phyloP scores from a whole-genome alignment of 805 yeast species.

The Kluyveromyces lactis region DNA sequence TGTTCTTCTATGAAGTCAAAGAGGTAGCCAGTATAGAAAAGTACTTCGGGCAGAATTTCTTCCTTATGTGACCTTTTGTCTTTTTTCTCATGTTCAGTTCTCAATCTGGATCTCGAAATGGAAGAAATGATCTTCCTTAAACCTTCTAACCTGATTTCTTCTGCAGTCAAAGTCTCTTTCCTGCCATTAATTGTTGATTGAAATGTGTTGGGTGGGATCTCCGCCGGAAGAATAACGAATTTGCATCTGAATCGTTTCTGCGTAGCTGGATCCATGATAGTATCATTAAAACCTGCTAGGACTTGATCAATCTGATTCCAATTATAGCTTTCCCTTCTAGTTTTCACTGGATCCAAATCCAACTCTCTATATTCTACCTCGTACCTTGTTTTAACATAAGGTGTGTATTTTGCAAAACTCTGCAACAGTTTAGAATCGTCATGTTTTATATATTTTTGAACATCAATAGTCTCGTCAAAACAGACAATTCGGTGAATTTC shows the following conservation, averaged over 20 bases:
- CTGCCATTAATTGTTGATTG: conserved; percentile 34
- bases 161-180: conserved; percentile 62
- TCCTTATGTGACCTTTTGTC: conserved; percentile 29
- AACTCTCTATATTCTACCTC: conserved; percentile 57
- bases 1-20: conserved; percentile 53
- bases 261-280: conserved; percentile 42
- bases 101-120: conserved; percentile 50
- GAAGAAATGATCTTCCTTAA: conserved; percentile 56
- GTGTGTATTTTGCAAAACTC: conserved; percentile 35
- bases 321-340: conserved; percentile 49
- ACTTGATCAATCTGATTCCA: conserved; percentile 92
- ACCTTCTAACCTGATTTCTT: conserved; percentile 91
- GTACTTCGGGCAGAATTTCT: conserved; percentile 63
- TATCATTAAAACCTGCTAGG: conserved; percentile 85
- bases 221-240: conserved; percentile 77
- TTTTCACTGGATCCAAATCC: conserved; percentile 45
- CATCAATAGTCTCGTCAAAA: conserved; percentile 62
- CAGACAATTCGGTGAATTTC: conserved; percentile 79
- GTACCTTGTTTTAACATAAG: conserved; percentile 69
- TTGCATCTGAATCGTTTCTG: conserved; percentile 59
- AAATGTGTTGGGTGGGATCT: conserved; percentile 45
- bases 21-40: conserved; percentile 81
- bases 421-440: conserved; percentile 26
- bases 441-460: conserved; percentile 57
- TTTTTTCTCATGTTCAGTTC: conserved; percentile 34